Conservation (phyloP, 2,329 filamentous ascomycete genomes). For the Xenosphaeropsis pyriputrescens region DNA sequence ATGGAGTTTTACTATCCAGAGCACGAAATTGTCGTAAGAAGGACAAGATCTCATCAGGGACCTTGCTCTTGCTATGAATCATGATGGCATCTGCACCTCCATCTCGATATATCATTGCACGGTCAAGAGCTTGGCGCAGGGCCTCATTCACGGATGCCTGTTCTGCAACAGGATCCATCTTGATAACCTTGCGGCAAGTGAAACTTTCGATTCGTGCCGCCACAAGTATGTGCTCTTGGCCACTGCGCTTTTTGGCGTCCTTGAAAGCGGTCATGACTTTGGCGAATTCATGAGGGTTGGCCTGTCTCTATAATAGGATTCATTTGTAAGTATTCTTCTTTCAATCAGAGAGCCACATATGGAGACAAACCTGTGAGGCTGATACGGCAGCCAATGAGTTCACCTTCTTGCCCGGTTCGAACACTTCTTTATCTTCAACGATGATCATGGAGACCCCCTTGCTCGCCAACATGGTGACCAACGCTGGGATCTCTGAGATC, state of each 20-base stretch:
- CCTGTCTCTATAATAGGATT: no score
- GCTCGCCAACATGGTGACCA: background rate
- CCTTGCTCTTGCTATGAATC: background rate
- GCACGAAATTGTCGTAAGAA: background rate
- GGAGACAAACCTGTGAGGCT: background rate
- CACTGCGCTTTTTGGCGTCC: no score
- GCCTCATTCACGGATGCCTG: no score
- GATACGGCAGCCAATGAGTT: conserved; percentile 2
- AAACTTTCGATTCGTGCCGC: no score
- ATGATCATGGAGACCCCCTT: conserved; percentile 3
- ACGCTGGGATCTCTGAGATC: no score
- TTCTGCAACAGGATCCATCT: no score
- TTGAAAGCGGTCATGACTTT: no score
- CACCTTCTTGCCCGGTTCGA: conserved; percentile 4
- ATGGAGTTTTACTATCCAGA: background rate
- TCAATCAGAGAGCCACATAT: no score
- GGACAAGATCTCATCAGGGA: background rate
- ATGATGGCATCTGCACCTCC: background rate
- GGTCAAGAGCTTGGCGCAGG: background rate
- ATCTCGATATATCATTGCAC: background rate
- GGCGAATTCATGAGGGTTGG: no score
- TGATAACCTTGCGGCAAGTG: no score
- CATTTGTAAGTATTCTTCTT: no score
- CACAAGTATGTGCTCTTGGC: no score
- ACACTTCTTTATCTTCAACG: conserved; percentile 4